A percentile compares a stretch with the other conserved stretches of the same genome.
Conservation (phyloP, 208 protist genomes). For the Strigomonas galati region DNA sequence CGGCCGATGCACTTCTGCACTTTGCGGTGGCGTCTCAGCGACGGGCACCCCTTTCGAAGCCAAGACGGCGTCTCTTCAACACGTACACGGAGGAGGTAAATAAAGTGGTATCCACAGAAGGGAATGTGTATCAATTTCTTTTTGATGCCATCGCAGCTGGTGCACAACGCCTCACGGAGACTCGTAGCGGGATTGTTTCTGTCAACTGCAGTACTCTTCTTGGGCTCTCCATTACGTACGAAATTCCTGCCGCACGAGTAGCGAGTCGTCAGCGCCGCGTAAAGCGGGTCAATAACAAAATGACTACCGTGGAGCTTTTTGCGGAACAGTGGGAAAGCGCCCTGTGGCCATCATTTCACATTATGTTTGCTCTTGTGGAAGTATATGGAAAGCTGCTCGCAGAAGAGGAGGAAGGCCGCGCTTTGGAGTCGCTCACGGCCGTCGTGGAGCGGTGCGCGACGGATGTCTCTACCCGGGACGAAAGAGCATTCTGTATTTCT, state of each 20-base stretch:
- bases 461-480: background rate
- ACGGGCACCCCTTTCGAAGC: background rate
- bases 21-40: no score
- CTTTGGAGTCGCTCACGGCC: background rate
- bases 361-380: constrained; percentile 6
- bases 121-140: background rate
- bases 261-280: background rate
- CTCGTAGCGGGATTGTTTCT: background rate
- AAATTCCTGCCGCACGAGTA: background rate
- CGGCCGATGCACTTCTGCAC: no score
- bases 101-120: background rate
- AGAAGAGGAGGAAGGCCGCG: background rate
- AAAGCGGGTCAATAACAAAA: constrained; percentile 4
- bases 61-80: background rate
- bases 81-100: background rate
- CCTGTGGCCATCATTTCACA: constrained; percentile 11
- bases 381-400: background rate
- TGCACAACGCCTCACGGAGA: background rate
- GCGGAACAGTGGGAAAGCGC: background rate
- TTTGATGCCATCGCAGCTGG: background rate
- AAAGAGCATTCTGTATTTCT: background rate
- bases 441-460: background rate
- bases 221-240: constrained; percentile 6
- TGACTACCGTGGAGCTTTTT: background rate
- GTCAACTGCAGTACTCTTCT: background rate